Evolutionary conservation across 345 rosid species (phyloP).

Genomic region (Noccaea caerulescens): DNA sequence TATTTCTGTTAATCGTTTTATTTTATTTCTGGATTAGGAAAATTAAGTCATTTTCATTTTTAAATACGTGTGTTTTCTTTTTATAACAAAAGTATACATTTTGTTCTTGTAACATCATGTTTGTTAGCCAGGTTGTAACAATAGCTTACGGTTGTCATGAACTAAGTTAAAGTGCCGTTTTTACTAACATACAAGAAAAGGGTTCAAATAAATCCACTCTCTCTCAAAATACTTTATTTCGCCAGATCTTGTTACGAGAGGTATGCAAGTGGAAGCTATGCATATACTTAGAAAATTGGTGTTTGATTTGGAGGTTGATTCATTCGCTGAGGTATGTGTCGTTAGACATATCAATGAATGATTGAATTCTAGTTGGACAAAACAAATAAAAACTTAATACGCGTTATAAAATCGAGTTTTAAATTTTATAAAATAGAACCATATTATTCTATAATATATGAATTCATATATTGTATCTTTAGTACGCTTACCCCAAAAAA

Average conservation of each 20-base stretch:
- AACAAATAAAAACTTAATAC: neutral
- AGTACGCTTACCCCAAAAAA: constrained; percentile 31
- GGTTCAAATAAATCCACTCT: neutral
- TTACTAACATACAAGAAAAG: neutral
- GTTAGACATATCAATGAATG: neutral
- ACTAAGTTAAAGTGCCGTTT: neutral
- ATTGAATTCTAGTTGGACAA: neutral
- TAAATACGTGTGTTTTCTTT: no score
- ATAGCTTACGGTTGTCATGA: neutral
- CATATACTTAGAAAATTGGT: neutral
- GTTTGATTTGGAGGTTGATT: neutral
- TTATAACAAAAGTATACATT: no score
- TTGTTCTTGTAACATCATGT: neutral
- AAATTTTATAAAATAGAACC: neutral
- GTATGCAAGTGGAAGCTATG: neutral
- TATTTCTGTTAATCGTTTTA: neutral
- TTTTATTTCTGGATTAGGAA: neutral
- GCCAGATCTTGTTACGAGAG: neutral
- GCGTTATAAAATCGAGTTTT: constrained; percentile 6
- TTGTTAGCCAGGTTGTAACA: neutral
- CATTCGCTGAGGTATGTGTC: constrained; percentile 3
- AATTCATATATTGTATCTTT: constrained; percentile 16
- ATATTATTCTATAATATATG: constrained; percentile 1
- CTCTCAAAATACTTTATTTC: neutral
- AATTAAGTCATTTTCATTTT: neutral